A percentile compares a stretch with the other conserved stretches of the same genome.
These are phyloP conservation scores for Cyphellophora europaea DNA, from an alignment of 2,329 filamentous ascomycete species.

Conservation along the genomic window DNA sequence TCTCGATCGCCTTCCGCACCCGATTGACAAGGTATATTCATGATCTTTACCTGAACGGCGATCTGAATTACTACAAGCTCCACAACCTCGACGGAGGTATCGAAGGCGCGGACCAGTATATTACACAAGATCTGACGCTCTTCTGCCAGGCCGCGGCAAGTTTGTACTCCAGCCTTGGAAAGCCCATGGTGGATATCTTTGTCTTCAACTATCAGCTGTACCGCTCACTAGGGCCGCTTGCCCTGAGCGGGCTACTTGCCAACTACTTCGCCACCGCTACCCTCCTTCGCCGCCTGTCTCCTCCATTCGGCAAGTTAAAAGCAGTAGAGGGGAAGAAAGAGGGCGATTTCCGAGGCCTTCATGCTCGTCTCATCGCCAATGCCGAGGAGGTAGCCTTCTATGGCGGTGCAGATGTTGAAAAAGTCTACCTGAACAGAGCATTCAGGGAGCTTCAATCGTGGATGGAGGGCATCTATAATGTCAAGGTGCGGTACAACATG, in stretches of 20 bases:
- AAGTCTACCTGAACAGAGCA: slow-evolving; percentile 80
- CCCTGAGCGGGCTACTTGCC: slow-evolving; percentile 72
- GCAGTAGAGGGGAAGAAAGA: slow-evolving; percentile 92
- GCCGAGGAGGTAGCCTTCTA: slow-evolving; percentile 98
- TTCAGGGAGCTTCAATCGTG: slow-evolving; percentile 88
- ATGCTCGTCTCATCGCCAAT: slow-evolving; percentile 88
- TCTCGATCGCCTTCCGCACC: slow-evolving; percentile 95
- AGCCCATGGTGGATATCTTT: slow-evolving; percentile 90
- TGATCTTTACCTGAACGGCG: slow-evolving; percentile 89
- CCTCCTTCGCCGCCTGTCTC: slow-evolving; percentile 76
- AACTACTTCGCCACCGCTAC: slow-evolving; percentile 95
- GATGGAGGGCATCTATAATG: slow-evolving; percentile 98
- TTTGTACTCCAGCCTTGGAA: slow-evolving; percentile 92
- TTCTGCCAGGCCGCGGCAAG: slow-evolving; percentile 91
- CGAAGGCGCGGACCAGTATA: slow-evolving; percentile 89
- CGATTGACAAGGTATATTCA: slow-evolving; percentile 93
- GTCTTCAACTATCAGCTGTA: slow-evolving; percentile 99
- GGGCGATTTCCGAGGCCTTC: slow-evolving; percentile 85
- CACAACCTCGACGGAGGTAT: slow-evolving; percentile 87
- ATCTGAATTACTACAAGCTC: slow-evolving; percentile 93
- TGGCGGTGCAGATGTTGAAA: slow-evolving; percentile 89
- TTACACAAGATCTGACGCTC: slow-evolving; percentile 89
- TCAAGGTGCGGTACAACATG: slow-evolving; percentile 98
- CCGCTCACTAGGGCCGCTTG: slow-evolving; percentile 78
- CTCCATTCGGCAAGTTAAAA: slow-evolving; percentile 93